A percentile compares a stretch with the other conserved stretches of the same genome.
Conservation (phyloP, 805 yeast genomes). For the Zygotorulaspora florentina region DNA sequence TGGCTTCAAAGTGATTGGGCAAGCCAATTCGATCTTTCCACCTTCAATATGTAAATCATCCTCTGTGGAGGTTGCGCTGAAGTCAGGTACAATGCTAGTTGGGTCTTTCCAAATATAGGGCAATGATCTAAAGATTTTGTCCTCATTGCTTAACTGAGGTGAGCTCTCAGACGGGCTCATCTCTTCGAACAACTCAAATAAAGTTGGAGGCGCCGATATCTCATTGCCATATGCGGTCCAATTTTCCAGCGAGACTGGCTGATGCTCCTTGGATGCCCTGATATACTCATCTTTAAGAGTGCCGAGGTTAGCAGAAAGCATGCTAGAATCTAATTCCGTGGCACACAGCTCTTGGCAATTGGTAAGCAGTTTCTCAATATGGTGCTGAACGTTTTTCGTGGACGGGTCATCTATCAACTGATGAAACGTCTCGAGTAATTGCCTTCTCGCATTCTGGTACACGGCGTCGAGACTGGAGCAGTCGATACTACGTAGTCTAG, state of each 20-base stretch:
- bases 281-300: constrained; percentile 16
- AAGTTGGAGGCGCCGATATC: constrained; percentile 15
- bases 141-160: constrained; percentile 1
- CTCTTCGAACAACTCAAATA: constrained; percentile 11
- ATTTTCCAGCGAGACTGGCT: constrained; percentile 17
- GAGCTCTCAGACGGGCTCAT: neutral
- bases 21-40: constrained; percentile 61
- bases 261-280: constrained; percentile 12
- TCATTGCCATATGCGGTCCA: constrained; percentile 21
- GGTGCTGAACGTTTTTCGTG: constrained; percentile 5
- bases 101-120: constrained; percentile 55
- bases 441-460: constrained; percentile 15
- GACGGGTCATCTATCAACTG: constrained; percentile 15
- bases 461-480: constrained; percentile 12
- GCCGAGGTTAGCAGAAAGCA: constrained; percentile 5
- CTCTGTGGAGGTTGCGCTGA: constrained; percentile 35
- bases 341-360: constrained; percentile 3
- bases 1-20: constrained; percentile 57
- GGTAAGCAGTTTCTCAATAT: constrained; percentile 2
- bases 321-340: constrained; percentile 5
- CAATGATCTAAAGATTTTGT: constrained; percentile 38
- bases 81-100: constrained; percentile 54
- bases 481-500: constrained; percentile 16
- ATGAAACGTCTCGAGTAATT: constrained; percentile 18
- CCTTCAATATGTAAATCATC: constrained; percentile 67